Percentiles rank a stretch among this genome's conserved stretches.
Evolutionary conservation across 164 flowering plant genomes (phyloP).

Genomic region (Nymphaea thermarum): DNA sequence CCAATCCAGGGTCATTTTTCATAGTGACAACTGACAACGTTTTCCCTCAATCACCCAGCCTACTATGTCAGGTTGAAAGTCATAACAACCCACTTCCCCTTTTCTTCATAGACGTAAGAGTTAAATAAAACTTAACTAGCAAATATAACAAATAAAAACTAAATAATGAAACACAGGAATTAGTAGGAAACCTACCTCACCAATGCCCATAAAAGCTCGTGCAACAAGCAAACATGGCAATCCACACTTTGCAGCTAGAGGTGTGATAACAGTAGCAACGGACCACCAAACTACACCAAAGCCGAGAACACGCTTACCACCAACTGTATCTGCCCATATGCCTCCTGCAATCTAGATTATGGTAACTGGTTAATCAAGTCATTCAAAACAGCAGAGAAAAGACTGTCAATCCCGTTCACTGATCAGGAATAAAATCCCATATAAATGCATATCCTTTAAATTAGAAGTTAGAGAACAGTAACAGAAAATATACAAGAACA

Average conservation of each 20-base stretch:
- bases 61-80: too few species aligned
- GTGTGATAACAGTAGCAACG: slow-evolving; percentile 80
- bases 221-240: slow-evolving; percentile 80
- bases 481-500: background rate
- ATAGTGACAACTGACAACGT: too few species aligned
- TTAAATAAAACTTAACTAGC: too few species aligned
- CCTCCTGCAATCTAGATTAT: slow-evolving; percentile 84
- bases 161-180: background rate
- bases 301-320: slow-evolving; percentile 78
- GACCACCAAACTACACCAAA: slow-evolving; percentile 99
- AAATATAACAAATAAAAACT: background rate
- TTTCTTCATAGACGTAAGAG: too few species aligned
- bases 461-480: too few species aligned
- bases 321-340: slow-evolving; percentile 95
- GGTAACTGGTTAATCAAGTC: background rate
- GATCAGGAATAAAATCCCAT: too few species aligned
- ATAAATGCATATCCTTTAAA: too few species aligned
- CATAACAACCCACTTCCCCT: too few species aligned
- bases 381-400: background rate
- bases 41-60: too few species aligned
- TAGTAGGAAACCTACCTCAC: slow-evolving; percentile 57
- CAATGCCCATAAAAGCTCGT: slow-evolving; percentile 95
- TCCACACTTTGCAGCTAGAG: slow-evolving; percentile 86
- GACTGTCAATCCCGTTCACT: background rate
- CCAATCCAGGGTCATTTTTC: too few species aligned